A percentile compares a stretch with the other conserved stretches of the same genome.
phyloP scores from a whole-genome alignment of 805 yeast genomes.

The Cyberlindnera mississippiensis region DNA sequence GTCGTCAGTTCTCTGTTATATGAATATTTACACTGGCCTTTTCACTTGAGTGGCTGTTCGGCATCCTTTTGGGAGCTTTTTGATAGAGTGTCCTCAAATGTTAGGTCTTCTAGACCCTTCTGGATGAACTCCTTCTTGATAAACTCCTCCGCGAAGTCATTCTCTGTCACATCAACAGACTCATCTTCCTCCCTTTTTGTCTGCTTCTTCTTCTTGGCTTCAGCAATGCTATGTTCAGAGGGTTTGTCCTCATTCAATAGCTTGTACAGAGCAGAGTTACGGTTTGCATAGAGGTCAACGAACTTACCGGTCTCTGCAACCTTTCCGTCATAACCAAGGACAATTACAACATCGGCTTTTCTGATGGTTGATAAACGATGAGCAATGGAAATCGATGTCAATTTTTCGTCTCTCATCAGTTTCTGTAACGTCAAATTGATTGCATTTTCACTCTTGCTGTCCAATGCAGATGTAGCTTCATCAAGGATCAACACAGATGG shows the following conservation, averaged over 20 bases:
- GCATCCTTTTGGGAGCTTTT: no score
- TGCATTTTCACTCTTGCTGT: constrained; percentile 65
- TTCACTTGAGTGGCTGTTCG: no score
- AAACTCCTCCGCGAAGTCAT: constrained; percentile 19
- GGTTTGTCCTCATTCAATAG: constrained; percentile 36
- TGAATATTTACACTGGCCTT: no score
- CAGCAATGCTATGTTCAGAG: no score
- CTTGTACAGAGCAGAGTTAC: constrained; percentile 36
- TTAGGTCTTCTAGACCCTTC: constrained; percentile 20
- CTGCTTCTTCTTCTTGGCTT: constrained; percentile 12
- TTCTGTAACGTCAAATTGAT: constrained; percentile 75
- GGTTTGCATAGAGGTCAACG: constrained; percentile 48
- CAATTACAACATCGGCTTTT: constrained; percentile 80
- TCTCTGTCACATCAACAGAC: constrained; percentile 6
- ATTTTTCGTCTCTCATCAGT: constrained; percentile 52
- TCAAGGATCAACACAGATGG: constrained; percentile 77
- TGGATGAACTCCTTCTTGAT: constrained; percentile 24
- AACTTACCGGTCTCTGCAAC: constrained; percentile 76
- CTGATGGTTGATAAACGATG: constrained; percentile 89
- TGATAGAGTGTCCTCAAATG: constrained; percentile 12
- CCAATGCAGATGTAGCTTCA: constrained; percentile 89
- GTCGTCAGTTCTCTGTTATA: no score
- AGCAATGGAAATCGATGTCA: constrained; percentile 87
- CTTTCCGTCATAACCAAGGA: constrained; percentile 73
- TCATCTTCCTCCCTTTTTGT: constrained; percentile 9